Percentiles rank a stretch among this genome's conserved stretches.
Conservation (phyloP, 2,329 filamentous ascomycete species). For the Fusarium praegraminearum region DNA sequence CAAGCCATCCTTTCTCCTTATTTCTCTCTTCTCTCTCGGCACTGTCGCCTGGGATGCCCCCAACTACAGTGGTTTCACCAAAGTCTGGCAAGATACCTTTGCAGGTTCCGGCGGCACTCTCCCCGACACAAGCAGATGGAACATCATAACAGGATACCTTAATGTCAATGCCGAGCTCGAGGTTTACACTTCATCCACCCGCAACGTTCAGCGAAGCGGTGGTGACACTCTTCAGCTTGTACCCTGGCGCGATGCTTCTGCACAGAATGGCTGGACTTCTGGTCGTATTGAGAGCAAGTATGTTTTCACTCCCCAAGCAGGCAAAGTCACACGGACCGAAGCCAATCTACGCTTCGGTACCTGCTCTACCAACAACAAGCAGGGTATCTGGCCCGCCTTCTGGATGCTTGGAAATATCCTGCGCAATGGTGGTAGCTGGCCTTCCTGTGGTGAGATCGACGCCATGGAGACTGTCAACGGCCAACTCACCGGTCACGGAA, state of each 20-base stretch:
- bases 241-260: slow-evolving; percentile 54
- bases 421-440: slow-evolving; percentile 42
- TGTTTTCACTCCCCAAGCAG: slow-evolving; percentile 58
- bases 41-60: slow-evolving; percentile 50
- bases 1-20: background rate
- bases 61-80: slow-evolving; percentile 54
- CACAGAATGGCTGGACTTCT: slow-evolving; percentile 60
- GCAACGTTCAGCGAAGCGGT: slow-evolving; percentile 63
- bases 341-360: slow-evolving; percentile 62
- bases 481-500: slow-evolving; percentile 32
- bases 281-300: slow-evolving; percentile 62
- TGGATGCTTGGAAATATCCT: slow-evolving; percentile 45
- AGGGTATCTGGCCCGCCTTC: slow-evolving; percentile 55
- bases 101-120: slow-evolving; percentile 53
- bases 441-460: slow-evolving; percentile 41
- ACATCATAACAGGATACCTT: slow-evolving; percentile 55
- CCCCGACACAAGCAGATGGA: slow-evolving; percentile 58
- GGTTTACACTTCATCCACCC: slow-evolving; percentile 58
- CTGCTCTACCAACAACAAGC: slow-evolving; percentile 51
- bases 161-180: slow-evolving; percentile 63
- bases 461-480: slow-evolving; percentile 41
- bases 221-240: slow-evolving; percentile 64
- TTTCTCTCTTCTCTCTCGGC: background rate
- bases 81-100: slow-evolving; percentile 61
- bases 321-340: slow-evolving; percentile 58